Conservation (phyloP, 306 rosid genomes). For the barrel medic (Medicago truncatula) region DNA sequence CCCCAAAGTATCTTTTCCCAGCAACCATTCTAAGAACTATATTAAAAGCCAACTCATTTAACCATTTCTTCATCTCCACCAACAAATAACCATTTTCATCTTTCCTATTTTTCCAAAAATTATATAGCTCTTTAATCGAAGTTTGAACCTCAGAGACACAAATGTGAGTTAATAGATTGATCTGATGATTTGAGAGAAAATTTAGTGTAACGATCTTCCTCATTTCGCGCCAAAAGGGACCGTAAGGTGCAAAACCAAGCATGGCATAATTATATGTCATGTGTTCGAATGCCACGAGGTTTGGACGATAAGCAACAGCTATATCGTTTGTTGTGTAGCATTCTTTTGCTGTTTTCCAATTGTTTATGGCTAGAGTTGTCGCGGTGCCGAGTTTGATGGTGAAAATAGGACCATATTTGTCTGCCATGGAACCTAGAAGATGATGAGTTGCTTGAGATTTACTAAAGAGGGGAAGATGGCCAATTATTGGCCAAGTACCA, state of each 20-base stretch:
- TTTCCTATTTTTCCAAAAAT: not conserved
- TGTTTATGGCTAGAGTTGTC: not conserved
- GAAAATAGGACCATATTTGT: slow-evolving; percentile 23
- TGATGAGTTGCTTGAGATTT: slow-evolving; percentile 2
- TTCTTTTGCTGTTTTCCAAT: slow-evolving; percentile 23
- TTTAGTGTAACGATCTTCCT: not conserved
- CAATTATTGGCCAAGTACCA: slow-evolving; percentile 31
- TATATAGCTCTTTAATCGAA: not conserved
- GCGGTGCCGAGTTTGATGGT: not conserved
- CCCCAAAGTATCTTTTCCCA: slow-evolving; percentile 36
- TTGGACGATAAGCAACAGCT: not conserved
- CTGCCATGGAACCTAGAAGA: not conserved
- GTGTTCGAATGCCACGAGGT: not conserved
- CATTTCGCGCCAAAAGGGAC: slow-evolving; percentile 33
- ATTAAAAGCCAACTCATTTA: slow-evolving; percentile 25
- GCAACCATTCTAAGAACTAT: slow-evolving; percentile 23
- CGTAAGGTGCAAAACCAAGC: slow-evolving; percentile 34
- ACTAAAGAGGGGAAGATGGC: slow-evolving; percentile 22
- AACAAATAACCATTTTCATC: not conserved
- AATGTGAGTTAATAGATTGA: not conserved
- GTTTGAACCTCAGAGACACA: slow-evolving; percentile 21
- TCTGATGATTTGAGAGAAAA: slow-evolving; percentile 28
- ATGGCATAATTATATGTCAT: slow-evolving; percentile 31
- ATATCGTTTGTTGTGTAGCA: slow-evolving; percentile 30
- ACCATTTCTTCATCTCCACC: slow-evolving; percentile 34